phyloP scores from a whole-genome alignment of 805 yeast genomes.

The Teunomyces funiuensis region DNA sequence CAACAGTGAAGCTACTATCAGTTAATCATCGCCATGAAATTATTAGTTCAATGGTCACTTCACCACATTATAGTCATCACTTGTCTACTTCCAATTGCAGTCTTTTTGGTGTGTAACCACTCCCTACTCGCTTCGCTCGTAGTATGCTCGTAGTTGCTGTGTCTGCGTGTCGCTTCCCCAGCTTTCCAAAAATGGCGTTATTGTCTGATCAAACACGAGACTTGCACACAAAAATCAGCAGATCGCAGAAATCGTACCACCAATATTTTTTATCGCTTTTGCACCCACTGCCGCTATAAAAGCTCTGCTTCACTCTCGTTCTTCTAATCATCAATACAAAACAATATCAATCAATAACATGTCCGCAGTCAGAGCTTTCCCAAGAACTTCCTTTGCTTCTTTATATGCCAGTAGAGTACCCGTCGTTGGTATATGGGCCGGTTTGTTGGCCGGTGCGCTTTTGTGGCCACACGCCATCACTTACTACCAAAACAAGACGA shows the following conservation, averaged over 20 bases:
- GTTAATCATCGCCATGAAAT: too few relatives aligned
- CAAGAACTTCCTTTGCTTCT: constrained; percentile 20
- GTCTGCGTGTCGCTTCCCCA: neutral
- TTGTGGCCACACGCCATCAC: constrained; percentile 38
- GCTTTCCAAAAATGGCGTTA: neutral
- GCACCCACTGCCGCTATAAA: neutral
- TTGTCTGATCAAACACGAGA: neutral
- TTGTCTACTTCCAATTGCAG: too few relatives aligned
- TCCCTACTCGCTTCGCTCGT: too few relatives aligned
- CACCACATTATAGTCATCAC: too few relatives aligned
- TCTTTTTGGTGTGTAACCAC: too few relatives aligned
- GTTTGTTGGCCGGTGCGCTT: constrained; percentile 27
- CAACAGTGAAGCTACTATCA: too few relatives aligned
- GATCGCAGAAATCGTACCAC: neutral
- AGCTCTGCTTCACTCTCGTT: neutral
- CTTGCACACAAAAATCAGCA: neutral
- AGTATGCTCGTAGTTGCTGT: too few relatives aligned
- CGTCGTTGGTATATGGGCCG: constrained; percentile 29
- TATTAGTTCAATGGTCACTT: too few relatives aligned
- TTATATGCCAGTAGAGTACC: constrained; percentile 33
- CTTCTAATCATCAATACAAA: neutral
- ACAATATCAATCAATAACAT: neutral
- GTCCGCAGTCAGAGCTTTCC: constrained; percentile 6
- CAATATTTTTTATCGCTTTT: neutral
- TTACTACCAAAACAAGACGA: constrained; percentile 20